Evolutionary conservation across 495 filamentous ascomycete species (phyloP).

Genomic region (Rhypophila decipiens): DNA sequence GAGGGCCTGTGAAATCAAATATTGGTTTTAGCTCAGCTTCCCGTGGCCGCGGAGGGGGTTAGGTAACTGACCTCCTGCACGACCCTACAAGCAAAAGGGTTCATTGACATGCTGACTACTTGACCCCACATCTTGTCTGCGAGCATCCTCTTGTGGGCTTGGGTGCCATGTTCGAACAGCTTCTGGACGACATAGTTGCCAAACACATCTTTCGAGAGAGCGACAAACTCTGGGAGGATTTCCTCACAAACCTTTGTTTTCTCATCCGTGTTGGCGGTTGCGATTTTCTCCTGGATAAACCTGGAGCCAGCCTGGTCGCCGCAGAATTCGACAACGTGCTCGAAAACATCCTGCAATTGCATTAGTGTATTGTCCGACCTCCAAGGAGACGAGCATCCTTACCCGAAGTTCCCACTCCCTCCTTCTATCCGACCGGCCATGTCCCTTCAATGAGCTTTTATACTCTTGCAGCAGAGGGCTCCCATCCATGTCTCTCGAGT

Average conservation of each 20-base stretch:
- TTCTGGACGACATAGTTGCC: constrained; percentile 99
- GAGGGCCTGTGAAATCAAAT: constrained; percentile 54
- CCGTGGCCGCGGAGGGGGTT: background rate
- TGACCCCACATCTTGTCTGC: constrained; percentile 83
- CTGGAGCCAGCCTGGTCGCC: constrained; percentile 94
- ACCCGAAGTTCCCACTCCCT: no score
- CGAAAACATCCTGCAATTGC: constrained; percentile 67
- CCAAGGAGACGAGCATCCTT: no score
- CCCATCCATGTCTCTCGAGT: no score
- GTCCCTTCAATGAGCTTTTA: no score
- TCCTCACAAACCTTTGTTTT: constrained; percentile 92
- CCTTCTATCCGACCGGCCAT: no score
- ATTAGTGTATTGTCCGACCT: no score
- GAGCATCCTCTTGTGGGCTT: constrained; percentile 82
- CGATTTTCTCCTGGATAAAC: constrained; percentile 92
- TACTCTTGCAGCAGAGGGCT: no score
- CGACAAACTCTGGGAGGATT: constrained; percentile 72
- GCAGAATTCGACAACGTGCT: constrained; percentile 87
- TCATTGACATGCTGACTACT: constrained; percentile 68
- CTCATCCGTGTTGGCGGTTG: constrained; percentile 93
- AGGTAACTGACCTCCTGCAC: constrained; percentile 71
- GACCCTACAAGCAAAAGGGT: constrained; percentile 94
- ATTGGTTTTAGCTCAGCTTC: no score
- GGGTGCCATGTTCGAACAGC: constrained; percentile 94
- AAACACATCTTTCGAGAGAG: constrained; percentile 93